These are phyloP conservation scores for Yamadazyma diospyri DNA, from an alignment of 1,139 yeast species.

Conservation along the genomic window DNA sequence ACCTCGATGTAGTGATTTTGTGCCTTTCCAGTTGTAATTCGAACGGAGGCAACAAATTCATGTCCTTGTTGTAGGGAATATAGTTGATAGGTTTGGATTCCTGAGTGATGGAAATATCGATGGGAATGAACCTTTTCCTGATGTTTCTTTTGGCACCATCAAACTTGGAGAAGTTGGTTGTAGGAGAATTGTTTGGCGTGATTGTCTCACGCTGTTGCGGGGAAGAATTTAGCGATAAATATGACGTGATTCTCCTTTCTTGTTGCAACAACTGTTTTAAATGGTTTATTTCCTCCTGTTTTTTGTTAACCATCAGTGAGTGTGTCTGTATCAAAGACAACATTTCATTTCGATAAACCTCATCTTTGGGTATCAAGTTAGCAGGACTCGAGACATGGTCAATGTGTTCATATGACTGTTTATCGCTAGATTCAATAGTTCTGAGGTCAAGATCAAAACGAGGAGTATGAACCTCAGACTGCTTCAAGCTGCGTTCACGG, in stretches of 20 bases:
- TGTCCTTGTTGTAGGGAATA: constrained; percentile 8
- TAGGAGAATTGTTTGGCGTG: constrained; percentile 10
- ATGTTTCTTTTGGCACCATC: constrained; percentile 11
- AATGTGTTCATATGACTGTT: background rate
- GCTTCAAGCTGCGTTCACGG: background rate
- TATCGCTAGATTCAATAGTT: background rate
- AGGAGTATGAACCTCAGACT: background rate
- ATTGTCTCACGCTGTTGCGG: constrained; percentile 9
- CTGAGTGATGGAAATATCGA: constrained; percentile 17
- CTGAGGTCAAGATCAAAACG: background rate
- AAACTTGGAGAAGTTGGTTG: constrained; percentile 4
- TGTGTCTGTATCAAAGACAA: constrained; percentile 24
- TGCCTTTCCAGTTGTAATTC: constrained; percentile 3
- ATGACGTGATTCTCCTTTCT: constrained; percentile 20
- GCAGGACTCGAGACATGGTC: constrained; percentile 3
- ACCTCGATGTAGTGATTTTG: background rate
- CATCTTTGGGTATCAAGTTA: constrained; percentile 9
- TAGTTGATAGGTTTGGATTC: constrained; percentile 16
- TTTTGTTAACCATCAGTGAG: constrained; percentile 22
- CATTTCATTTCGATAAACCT: constrained; percentile 24
- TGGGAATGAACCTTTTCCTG: constrained; percentile 20
- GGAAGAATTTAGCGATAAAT: constrained; percentile 12
- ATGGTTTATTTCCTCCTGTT: constrained; percentile 27
- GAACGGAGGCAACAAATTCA: constrained; percentile 18
- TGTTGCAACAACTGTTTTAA: constrained; percentile 22